These are phyloP conservation scores for Plasmodium chabaudi DNA, from an alignment of 169 alveolate species.

Conservation along the genomic window DNA sequence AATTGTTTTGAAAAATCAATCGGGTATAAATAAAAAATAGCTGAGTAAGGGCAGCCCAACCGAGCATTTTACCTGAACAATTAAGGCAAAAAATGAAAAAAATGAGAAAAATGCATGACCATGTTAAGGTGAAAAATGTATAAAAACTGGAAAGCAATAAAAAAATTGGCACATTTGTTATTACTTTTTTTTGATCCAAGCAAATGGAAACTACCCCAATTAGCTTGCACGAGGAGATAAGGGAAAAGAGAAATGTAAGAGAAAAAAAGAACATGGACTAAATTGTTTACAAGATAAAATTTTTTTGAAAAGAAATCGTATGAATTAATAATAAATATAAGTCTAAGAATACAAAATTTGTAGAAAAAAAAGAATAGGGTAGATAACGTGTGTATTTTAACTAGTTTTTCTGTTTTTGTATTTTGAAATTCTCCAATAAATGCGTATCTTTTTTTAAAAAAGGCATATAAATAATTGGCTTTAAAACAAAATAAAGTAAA, in stretches of 20 bases:
- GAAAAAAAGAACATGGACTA: slow-evolving; percentile 56
- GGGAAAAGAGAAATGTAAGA: slow-evolving; percentile 47
- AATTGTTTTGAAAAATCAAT: slow-evolving; percentile 52
- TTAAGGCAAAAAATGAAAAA: neutral
- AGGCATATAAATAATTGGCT: slow-evolving; percentile 43
- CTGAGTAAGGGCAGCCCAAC: slow-evolving; percentile 29
- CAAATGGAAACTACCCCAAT: slow-evolving; percentile 76
- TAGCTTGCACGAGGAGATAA: slow-evolving; percentile 68
- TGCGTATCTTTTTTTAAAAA: slow-evolving; percentile 74
- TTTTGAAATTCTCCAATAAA: slow-evolving; percentile 75
- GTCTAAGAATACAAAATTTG: slow-evolving; percentile 54
- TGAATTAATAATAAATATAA: slow-evolving; percentile 66
- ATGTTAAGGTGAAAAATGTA: neutral
- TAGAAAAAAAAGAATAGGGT: slow-evolving; percentile 70
- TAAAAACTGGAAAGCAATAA: too few relatives aligned
- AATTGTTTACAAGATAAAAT: slow-evolving; percentile 23
- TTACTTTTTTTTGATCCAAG: slow-evolving; percentile 51
- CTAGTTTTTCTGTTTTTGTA: slow-evolving; percentile 55
- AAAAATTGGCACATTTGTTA: neutral
- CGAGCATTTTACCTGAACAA: slow-evolving; percentile 56
- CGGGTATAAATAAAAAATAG: slow-evolving; percentile 56
- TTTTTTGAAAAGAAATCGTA: slow-evolving; percentile 44
- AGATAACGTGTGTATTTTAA: slow-evolving; percentile 64
- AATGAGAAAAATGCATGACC: neutral
- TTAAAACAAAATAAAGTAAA: slow-evolving; percentile 59